Base-by-base conservation (phyloP, 257 asterid species). In the Eucommia ulmoides region DNA sequence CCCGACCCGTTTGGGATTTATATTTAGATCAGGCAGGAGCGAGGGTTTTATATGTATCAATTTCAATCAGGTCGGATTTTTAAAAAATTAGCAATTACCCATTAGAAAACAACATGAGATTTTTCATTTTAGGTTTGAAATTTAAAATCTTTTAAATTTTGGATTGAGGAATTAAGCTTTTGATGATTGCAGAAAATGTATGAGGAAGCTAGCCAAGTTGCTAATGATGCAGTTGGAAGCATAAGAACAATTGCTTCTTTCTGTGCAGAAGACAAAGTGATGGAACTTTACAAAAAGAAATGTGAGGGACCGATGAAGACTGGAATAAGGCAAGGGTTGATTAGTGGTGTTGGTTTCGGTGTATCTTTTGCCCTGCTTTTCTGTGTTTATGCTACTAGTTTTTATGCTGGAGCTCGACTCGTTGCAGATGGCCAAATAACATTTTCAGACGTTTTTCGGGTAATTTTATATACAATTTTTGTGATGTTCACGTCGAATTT, bases 171-270 rank as follows among this genome's bases (percentile, higher is more conserved):
- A 10, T 14, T 21, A 7, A 42, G 14, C n/a, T 44, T 0, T 41
- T 15, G 47, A 23, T 56, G 56, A 20, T 51, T 66, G 74, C 60
- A 79, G 88, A 72, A 22, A 60, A 69, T 78, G 87, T 80, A 80
- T 50, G 84, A 76, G 49, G 79, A 80, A 57, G 89, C 84, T 16
- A 80, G 82, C 68, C 89, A 69, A 54, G 71, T 80, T 45, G 84
- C 79, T 23, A 80, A 64, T 44, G 89, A 80, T 59, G 84, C 84
- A 11, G 84, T 80, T 3, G 82, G 84, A 22, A 80, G 76, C 22
- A 80, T 80, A 59, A 68, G 89, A 66, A 76, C 84, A 16, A 82
- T 80, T 55, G 84, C 82, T 44, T 80, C 89, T 1, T 80, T 73
- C 42, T 70, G 81, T 38, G 84, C 75, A 22, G 84, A 80, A 60